Base-by-base conservation (phyloP, 2,329 filamentous ascomycete species). In the Paracoccidioides brasiliensis region DNA sequence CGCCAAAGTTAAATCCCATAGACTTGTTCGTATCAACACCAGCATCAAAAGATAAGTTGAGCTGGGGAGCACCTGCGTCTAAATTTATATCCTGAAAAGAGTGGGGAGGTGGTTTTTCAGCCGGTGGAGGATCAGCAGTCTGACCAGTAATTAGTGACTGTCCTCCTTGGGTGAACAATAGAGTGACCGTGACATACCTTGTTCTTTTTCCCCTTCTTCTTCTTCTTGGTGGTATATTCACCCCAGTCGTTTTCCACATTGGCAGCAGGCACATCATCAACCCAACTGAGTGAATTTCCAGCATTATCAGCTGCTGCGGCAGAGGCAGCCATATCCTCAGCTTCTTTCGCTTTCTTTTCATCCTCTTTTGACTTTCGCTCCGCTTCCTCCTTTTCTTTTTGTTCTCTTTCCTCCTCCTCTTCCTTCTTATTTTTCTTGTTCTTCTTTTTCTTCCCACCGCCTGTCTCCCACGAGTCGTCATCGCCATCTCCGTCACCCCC, bases 31-130 rank as follows among this genome's bases (percentile, higher is more conserved):
- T 70, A 30, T 67, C 64, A 32, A 66, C 69, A n/a, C 72, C 66
- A 52, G 74, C 72, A 61, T 77, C 78, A 62, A 82, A 77, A 57
- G 74, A 78, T 12, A 82, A 64, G 58, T 83, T 79, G 5, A 82
- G 65, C 55, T 80, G 79, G 1, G 81, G 79, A n/a, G 72, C 75
- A 32, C 70, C 65, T 55, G 84, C 82, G 60, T 83, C 78, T 32
- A 88, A 69, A 63, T 81, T 85, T 60, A 89, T 81, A 33, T 88
- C 83, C 46, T 86, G 77, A 61, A 88, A 87, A n/a, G 76, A 70
- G 55, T 79, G 78, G 45, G 69, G 61, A 10, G 73, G 64, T 30
- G 69, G 65, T 22, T 71, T 70, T 5, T 64, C 65, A 35, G 64
- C 66, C 28, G 62, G 61, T n/a, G 67, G 65, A 41, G 69, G 63